A percentile compares a stretch with the other conserved stretches of the same genome.
Conservation (phyloP, 2,329 filamentous ascomycete genomes). For the Chaetomiaceae sp. region DNA sequence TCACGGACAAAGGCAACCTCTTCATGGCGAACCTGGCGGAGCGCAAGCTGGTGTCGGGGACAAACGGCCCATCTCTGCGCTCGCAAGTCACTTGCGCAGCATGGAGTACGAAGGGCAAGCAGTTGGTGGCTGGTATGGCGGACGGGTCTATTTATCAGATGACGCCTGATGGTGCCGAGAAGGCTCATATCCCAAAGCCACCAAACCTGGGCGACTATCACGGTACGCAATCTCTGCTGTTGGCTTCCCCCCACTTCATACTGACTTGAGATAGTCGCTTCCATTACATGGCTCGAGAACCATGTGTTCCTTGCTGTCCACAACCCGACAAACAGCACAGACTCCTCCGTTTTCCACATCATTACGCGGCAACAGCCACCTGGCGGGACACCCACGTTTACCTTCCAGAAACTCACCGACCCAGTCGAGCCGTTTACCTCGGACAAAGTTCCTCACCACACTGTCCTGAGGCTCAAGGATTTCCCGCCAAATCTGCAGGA, state of each 20-base stretch:
- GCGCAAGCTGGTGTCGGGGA: slow-evolving; percentile 51
- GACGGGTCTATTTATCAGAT: slow-evolving; percentile 80
- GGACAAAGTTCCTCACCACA: slow-evolving; percentile 68
- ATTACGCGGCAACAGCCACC: slow-evolving; percentile 62
- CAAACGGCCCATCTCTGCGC: slow-evolving; percentile 62
- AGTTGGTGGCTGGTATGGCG: slow-evolving; percentile 78
- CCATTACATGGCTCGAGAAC: slow-evolving; percentile 84
- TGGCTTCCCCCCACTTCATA: neutral
- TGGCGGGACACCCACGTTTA: slow-evolving; percentile 49
- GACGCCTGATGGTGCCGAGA: slow-evolving; percentile 72
- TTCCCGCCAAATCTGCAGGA: slow-evolving; percentile 80
- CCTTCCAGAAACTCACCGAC: slow-evolving; percentile 69
- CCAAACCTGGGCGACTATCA: slow-evolving; percentile 63
- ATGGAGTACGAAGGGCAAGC: slow-evolving; percentile 93
- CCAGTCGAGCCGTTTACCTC: slow-evolving; percentile 69
- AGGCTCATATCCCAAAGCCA: slow-evolving; percentile 75
- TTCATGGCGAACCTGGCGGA: slow-evolving; percentile 77
- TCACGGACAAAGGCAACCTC: slow-evolving; percentile 76
- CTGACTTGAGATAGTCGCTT: slow-evolving; percentile 52
- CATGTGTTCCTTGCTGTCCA: slow-evolving; percentile 78
- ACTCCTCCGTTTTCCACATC: slow-evolving; percentile 71
- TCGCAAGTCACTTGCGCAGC: slow-evolving; percentile 75
- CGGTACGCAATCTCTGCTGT: slow-evolving; percentile 47
- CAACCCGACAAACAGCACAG: slow-evolving; percentile 57
- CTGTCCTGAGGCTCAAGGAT: slow-evolving; percentile 69